Evolutionary conservation across 2,329 filamentous ascomycete species (phyloP).

Genomic region (Claviceps africana): DNA sequence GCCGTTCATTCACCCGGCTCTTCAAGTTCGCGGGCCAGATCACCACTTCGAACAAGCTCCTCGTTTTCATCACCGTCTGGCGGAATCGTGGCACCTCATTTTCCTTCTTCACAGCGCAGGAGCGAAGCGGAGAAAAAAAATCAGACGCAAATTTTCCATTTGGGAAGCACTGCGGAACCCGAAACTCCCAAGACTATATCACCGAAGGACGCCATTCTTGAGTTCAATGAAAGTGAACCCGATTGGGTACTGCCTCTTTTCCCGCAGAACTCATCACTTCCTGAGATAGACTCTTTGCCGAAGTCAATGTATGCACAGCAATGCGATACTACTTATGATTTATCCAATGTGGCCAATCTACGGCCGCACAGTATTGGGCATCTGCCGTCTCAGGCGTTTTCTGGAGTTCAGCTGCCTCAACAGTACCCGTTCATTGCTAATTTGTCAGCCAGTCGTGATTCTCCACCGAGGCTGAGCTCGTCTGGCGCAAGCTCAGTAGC

Average conservation of each 20-base stretch:
- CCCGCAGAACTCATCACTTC: slow-evolving; percentile 40
- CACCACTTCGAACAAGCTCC: slow-evolving; percentile 66
- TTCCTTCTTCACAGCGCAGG: slow-evolving; percentile 44
- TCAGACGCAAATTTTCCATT: slow-evolving; percentile 23
- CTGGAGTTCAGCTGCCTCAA: slow-evolving; percentile 30
- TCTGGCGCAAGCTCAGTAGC: slow-evolving; percentile 30
- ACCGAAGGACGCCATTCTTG: slow-evolving; percentile 78
- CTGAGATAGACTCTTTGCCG: slow-evolving; percentile 25
- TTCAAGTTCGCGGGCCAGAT: slow-evolving; percentile 47
- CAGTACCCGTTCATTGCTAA: slow-evolving; percentile 37
- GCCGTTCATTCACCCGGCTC: slow-evolving; percentile 39
- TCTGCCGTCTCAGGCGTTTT: slow-evolving; percentile 22
- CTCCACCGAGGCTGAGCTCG: slow-evolving; percentile 28
- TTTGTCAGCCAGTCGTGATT: slow-evolving; percentile 19
- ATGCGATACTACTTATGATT: slow-evolving; percentile 9
- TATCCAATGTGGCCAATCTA: slow-evolving; percentile 2
- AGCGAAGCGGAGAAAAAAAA: slow-evolving; percentile 42
- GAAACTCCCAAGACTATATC: slow-evolving; percentile 73
- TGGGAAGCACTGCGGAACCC: slow-evolving; percentile 26
- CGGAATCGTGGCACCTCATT: slow-evolving; percentile 9
- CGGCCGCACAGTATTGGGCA: slow-evolving; percentile 5
- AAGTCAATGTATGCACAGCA: slow-evolving; percentile 17
- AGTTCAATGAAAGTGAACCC: slow-evolving; percentile 65
- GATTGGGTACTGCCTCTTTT: slow-evolving; percentile 62
- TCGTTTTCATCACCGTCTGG: slow-evolving; percentile 33